A percentile compares a stretch with the other conserved stretches of the same genome.
These are phyloP conservation scores for Lentinula novae-zelandiae DNA, from an alignment of 1,284 basidiomycete species.

Conservation along the genomic window DNA sequence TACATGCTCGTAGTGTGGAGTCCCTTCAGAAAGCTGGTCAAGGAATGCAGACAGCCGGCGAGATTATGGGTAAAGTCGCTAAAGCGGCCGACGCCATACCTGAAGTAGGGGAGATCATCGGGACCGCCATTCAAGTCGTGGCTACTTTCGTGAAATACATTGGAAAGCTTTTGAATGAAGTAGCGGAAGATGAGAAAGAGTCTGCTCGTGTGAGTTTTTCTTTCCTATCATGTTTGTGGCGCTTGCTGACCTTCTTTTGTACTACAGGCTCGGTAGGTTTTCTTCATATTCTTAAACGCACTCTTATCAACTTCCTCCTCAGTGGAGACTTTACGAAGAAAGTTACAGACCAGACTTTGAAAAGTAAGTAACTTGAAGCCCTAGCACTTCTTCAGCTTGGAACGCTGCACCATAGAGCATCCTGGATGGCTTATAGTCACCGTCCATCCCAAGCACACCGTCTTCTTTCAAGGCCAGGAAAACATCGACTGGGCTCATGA, in stretches of 20 bases:
- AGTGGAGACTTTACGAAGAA: neutral
- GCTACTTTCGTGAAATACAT: neutral
- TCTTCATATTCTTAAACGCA: neutral
- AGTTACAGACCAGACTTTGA: neutral
- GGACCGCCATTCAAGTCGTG: neutral
- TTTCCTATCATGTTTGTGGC: neutral
- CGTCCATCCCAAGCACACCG: neutral
- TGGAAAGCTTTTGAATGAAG: neutral
- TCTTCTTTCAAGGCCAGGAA: neutral
- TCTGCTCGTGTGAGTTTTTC: neutral
- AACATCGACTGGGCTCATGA: neutral
- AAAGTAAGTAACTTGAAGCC: neutral
- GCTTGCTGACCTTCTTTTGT: too few species aligned
- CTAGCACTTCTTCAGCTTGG: neutral
- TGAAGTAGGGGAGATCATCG: neutral
- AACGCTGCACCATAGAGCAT: neutral
- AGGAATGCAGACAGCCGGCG: neutral
- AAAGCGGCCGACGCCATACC: neutral
- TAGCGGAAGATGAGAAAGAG: neutral
- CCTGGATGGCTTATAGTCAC: conserved; percentile 1
- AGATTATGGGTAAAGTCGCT: neutral
- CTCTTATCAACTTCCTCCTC: neutral
- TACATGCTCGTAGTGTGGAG: neutral
- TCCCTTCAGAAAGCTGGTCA: neutral
- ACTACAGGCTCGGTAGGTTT: neutral